These are phyloP conservation scores for Pythium sp. DNA, from an alignment of 352 stramenopile species.

Conservation along the genomic window DNA sequence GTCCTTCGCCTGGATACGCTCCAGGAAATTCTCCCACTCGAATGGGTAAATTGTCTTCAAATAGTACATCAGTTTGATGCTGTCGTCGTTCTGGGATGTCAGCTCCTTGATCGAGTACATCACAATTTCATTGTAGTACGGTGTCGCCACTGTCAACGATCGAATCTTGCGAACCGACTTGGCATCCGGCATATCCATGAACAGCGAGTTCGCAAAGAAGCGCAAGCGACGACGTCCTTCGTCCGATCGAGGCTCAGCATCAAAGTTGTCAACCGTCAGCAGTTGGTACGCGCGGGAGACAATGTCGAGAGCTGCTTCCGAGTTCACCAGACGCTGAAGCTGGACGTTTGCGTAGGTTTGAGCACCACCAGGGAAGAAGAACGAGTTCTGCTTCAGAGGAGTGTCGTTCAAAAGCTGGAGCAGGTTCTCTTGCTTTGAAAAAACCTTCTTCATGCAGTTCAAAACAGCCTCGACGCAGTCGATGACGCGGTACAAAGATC, in stretches of 20 bases:
- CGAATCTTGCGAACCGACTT: slow-evolving; percentile 85
- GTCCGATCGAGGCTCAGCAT: slow-evolving; percentile 82
- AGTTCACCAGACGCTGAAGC: slow-evolving; percentile 77
- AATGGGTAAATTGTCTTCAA: slow-evolving; percentile 87
- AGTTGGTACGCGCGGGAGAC: slow-evolving; percentile 83
- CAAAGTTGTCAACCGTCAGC: slow-evolving; percentile 88
- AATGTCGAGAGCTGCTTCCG: slow-evolving; percentile 79
- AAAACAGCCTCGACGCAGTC: slow-evolving; percentile 79
- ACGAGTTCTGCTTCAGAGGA: slow-evolving; percentile 82
- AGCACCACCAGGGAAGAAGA: slow-evolving; percentile 84
- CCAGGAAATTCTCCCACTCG: slow-evolving; percentile 84
- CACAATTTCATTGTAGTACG: slow-evolving; percentile 90
- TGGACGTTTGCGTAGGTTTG: slow-evolving; percentile 84
- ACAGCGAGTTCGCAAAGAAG: slow-evolving; percentile 88
- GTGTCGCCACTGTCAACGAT: slow-evolving; percentile 80
- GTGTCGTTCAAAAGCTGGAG: slow-evolving; percentile 86
- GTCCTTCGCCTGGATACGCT: slow-evolving; percentile 74
- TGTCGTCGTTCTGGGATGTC: slow-evolving; percentile 83
- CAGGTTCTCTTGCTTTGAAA: slow-evolving; percentile 83
- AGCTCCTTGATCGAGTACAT: slow-evolving; percentile 89
- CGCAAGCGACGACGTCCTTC: slow-evolving; percentile 82
- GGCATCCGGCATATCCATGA: slow-evolving; percentile 89
- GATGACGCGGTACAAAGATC: slow-evolving; percentile 81
- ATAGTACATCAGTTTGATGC: slow-evolving; percentile 97
- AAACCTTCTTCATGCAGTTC: slow-evolving; percentile 82